Evolutionary conservation across 2,329 filamentous ascomycete genomes (phyloP).

Genomic region (Cryphonectria naterciae): DNA sequence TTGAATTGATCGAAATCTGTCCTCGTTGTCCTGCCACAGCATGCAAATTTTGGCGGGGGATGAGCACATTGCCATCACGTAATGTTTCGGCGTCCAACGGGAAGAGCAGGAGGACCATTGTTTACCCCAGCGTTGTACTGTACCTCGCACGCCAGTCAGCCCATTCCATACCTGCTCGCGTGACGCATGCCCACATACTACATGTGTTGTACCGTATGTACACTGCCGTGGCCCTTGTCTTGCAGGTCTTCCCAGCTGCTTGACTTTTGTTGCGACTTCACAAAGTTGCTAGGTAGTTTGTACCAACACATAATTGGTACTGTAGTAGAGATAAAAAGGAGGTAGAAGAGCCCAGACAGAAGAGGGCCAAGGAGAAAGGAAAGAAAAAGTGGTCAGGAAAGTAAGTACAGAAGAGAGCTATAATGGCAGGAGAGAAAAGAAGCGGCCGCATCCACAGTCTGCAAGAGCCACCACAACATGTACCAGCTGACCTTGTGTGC

Average conservation of each 20-base stretch:
- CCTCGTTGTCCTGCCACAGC: neutral
- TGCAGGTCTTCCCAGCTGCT: neutral
- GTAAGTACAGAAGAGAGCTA: neutral
- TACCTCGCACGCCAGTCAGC: slow-evolving; percentile 7
- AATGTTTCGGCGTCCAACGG: neutral
- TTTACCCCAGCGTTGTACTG: neutral
- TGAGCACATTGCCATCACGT: slow-evolving; percentile 1
- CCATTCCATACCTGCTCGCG: slow-evolving; percentile 15
- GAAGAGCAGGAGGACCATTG: neutral
- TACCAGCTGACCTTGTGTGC: neutral
- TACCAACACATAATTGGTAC: neutral
- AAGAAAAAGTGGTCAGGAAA: too few species aligned
- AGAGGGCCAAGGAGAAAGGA: neutral
- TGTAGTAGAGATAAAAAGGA: neutral
- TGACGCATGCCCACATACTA: slow-evolving; percentile 10
- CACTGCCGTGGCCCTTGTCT: neutral
- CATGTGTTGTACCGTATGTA: neutral
- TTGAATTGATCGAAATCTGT: neutral
- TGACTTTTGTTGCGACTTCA: neutral
- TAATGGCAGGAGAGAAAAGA: neutral
- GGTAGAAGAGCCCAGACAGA: neutral
- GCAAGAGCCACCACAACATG: neutral
- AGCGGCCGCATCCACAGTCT: too few species aligned
- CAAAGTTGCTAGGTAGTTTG: neutral
- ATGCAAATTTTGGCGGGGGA: neutral